Conservation (phyloP, 441 rosid species). For the Adansonia grandidieri region DNA sequence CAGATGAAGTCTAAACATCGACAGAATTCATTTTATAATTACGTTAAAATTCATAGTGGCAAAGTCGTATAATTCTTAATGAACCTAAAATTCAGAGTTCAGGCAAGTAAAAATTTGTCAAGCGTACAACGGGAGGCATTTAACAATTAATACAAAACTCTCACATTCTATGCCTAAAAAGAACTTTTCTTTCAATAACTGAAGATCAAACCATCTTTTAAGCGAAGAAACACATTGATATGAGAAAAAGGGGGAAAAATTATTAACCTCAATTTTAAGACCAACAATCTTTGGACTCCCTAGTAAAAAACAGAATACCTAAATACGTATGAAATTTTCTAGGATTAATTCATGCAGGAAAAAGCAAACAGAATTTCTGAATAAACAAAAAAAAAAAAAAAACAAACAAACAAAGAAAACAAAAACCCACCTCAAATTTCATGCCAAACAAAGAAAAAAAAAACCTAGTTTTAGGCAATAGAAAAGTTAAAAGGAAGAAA, state of each 20-base stretch:
- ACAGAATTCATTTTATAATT: neutral
- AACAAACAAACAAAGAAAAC: neutral
- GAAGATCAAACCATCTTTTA: neutral
- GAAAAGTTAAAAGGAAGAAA: neutral
- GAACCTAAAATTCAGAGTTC: neutral
- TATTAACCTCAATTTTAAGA: neutral
- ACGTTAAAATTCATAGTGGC: neutral
- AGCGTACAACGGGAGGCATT: neutral
- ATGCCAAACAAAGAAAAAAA: neutral
- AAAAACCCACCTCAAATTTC: neutral
- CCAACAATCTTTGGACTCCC: neutral
- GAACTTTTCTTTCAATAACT: neutral
- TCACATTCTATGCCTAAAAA: neutral
- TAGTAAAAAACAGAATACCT: neutral
- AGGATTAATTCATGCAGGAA: neutral
- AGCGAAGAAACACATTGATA: neutral
- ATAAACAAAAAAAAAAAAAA: neutral
- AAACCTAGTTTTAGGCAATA: neutral
- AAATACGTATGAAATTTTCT: neutral
- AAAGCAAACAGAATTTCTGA: too few species aligned
- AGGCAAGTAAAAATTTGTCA: neutral
- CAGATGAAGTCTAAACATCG: neutral
- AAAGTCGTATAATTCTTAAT: neutral
- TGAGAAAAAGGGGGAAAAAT: neutral
- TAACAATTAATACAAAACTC: neutral